Evolutionary conservation across 805 yeast species (phyloP).

Genomic region (Clavispora phyllophila): DNA sequence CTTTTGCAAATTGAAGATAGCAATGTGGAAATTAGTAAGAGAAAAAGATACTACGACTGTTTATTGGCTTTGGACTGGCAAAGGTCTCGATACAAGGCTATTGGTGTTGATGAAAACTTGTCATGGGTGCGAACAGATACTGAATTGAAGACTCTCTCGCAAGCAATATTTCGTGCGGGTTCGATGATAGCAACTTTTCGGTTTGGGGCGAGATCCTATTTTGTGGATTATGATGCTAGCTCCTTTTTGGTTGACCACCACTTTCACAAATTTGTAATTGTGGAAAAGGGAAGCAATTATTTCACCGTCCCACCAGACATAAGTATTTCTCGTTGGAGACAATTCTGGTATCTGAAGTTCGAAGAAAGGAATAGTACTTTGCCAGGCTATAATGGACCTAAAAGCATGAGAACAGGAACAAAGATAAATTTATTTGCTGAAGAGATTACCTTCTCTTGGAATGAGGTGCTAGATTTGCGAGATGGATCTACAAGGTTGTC

Average conservation of each 20-base stretch:
- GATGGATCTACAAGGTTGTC: neutral
- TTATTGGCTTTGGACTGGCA: neutral
- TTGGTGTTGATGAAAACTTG: neutral
- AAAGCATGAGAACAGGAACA: neutral
- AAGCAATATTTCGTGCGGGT: neutral
- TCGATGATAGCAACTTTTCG: neutral
- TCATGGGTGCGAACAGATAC: neutral
- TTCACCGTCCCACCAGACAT: conserved; percentile 9
- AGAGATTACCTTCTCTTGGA: neutral
- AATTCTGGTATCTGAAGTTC: conserved; percentile 16
- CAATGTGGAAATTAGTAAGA: neutral
- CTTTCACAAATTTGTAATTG: neutral
- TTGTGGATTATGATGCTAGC: neutral
- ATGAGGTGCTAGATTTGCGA: neutral
- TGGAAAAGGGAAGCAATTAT: neutral
- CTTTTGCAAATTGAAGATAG: neutral
- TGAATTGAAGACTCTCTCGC: neutral
- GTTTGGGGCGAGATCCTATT: neutral
- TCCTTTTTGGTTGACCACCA: neutral
- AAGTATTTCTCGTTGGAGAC: conserved; percentile 16
- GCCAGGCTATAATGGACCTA: neutral
- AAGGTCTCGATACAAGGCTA: neutral
- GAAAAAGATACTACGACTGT: neutral
- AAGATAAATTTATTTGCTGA: neutral
- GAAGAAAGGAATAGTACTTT: neutral